Conservation (phyloP, 345 rosid species). For the Litchi chinensis region DNA sequence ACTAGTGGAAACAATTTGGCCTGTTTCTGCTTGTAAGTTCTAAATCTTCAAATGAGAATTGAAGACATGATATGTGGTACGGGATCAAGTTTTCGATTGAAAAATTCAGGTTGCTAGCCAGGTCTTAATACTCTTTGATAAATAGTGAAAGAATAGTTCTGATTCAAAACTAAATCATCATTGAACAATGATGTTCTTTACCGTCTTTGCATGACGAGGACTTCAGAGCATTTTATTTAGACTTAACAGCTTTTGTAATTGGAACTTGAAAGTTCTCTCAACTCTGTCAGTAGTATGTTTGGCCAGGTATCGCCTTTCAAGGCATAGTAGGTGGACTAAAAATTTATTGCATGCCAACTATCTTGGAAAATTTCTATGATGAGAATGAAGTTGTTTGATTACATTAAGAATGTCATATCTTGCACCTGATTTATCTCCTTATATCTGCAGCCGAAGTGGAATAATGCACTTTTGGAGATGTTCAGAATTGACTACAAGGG, state of each 20-base stretch:
- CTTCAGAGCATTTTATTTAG: too few relatives aligned
- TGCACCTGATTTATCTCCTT: conserved; percentile 9
- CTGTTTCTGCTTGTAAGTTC: too few relatives aligned
- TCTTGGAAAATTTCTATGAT: not conserved
- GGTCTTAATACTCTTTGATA: not conserved
- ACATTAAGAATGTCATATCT: conserved; percentile 3
- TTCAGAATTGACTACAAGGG: conserved; percentile 91
- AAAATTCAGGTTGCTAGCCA: not conserved
- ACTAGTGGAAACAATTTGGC: too few relatives aligned
- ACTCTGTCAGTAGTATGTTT: too few relatives aligned
- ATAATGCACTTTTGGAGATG: conserved; percentile 87
- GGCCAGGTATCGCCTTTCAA: too few relatives aligned
- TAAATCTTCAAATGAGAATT: not conserved
- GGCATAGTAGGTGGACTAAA: too few relatives aligned
- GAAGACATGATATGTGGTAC: not conserved
- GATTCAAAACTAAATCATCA: not conserved
- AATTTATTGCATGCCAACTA: too few relatives aligned
- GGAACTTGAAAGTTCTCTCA: too few relatives aligned
- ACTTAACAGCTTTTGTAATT: too few relatives aligned
- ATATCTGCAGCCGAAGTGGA: conserved; percentile 84
- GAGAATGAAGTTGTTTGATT: not conserved
- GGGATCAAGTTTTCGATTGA: not conserved
- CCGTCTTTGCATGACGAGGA: too few relatives aligned
- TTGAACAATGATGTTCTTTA: too few relatives aligned
- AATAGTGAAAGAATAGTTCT: not conserved